A percentile compares a stretch with the other conserved stretches of the same genome.
Conservation (phyloP, 495 filamentous ascomycete species). For the Penicillium diatomitis region DNA sequence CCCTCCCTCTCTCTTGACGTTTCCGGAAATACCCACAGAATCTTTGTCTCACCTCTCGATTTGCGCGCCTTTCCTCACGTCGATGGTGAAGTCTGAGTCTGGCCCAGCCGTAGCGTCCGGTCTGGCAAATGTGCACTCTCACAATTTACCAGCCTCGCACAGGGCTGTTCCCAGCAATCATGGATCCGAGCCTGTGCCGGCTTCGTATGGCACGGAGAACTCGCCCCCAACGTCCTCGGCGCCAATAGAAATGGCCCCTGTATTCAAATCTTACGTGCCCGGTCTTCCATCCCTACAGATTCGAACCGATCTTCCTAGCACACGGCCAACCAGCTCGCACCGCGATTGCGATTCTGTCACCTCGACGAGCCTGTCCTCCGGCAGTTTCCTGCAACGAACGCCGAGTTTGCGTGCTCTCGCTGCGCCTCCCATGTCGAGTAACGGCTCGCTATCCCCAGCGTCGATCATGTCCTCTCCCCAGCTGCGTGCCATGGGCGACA, state of each 20-base stretch:
- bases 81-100: constrained; percentile 18
- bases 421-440: constrained; percentile 30
- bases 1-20: neutral
- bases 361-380: constrained; percentile 34
- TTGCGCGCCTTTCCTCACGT: constrained; percentile 9
- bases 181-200: neutral
- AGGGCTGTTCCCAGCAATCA: constrained; percentile 10
- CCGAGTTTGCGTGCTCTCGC: constrained; percentile 41
- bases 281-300: constrained; percentile 33
- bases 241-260: constrained; percentile 9
- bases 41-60: constrained; percentile 1
- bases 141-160: neutral
- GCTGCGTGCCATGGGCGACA: constrained; percentile 73
- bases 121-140: constrained; percentile 1
- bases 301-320: constrained; percentile 28
- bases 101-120: constrained; percentile 20
- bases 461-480: constrained; percentile 59
- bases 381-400: constrained; percentile 38
- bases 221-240: neutral
- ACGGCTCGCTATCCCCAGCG: constrained; percentile 50
- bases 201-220: neutral
- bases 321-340: constrained; percentile 20
- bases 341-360: constrained; percentile 24
- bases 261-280: constrained; percentile 10
- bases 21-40: neutral